phyloP scores from a whole-genome alignment of 2,329 filamentous ascomycete species.

The Pseudogymnoascus sp. region DNA sequence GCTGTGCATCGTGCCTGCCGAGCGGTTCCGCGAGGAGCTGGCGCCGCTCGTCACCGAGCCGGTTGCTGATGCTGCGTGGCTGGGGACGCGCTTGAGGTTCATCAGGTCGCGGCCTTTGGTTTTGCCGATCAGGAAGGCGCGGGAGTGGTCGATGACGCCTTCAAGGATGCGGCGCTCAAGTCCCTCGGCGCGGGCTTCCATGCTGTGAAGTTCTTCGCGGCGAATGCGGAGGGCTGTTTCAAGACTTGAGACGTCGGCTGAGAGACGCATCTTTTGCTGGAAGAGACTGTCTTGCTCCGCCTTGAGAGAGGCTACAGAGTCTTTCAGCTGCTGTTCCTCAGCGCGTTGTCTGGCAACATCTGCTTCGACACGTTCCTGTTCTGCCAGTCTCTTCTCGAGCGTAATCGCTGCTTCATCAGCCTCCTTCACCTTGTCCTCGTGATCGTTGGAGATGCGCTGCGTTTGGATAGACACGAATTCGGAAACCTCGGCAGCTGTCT shows the following conservation, averaged over 20 bases:
- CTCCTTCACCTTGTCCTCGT: slow-evolving; percentile 69
- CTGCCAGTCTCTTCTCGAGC: slow-evolving; percentile 65
- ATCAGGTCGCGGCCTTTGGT: slow-evolving; percentile 38
- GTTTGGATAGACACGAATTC: slow-evolving; percentile 73
- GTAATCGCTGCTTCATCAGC: slow-evolving; percentile 71
- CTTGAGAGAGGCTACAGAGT: slow-evolving; percentile 39
- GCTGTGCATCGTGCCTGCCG: slow-evolving; percentile 26
- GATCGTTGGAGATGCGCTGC: slow-evolving; percentile 64
- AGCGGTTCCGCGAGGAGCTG: slow-evolving; percentile 31
- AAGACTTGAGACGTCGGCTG: slow-evolving; percentile 79
- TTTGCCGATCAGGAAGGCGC: slow-evolving; percentile 75
- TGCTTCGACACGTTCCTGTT: slow-evolving; percentile 53
- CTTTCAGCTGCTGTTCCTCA: slow-evolving; percentile 54
- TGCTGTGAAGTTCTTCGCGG: slow-evolving; percentile 80
- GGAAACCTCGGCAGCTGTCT: slow-evolving; percentile 75
- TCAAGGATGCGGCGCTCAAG: slow-evolving; percentile 90
- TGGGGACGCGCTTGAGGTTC: slow-evolving; percentile 43
- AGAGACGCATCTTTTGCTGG: slow-evolving; percentile 69
- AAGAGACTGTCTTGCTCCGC: slow-evolving; percentile 65
- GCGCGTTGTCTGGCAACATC: slow-evolving; percentile 41
- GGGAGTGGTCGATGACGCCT: slow-evolving; percentile 91
- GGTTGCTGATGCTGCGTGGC: slow-evolving; percentile 34
- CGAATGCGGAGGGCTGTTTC: slow-evolving; percentile 85
- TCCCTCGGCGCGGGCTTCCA: slow-evolving; percentile 81
- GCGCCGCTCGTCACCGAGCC: slow-evolving; percentile 29